Base-by-base conservation (phyloP, 495 filamentous ascomycete species). In the Neurospora sp. region DNA sequence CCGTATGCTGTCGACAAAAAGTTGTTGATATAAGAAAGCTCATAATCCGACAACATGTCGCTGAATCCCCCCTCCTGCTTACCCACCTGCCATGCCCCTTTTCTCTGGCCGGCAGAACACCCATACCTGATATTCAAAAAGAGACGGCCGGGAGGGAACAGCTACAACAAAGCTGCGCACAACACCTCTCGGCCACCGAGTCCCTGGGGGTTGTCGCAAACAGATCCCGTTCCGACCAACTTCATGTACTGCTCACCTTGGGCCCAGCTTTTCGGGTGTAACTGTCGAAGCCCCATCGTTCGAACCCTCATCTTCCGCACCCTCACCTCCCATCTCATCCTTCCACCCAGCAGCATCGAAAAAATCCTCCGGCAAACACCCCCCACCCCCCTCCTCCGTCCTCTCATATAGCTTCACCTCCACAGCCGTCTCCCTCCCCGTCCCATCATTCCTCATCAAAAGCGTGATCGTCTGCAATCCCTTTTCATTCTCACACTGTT, bases 391-490 rank as follows among this genome's bases (percentile, higher is more conserved):
- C 1, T 59, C 75, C 6, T 69, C 72, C 31, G 1, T 54, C 37
- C 72, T 54, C 69, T 70, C 16, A 44, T 72, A 76, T 44, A 79
- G 37, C 37, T 6, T 35, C 16, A 71, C 70, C n/a, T 71, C 66
- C 44, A 73, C 48, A 8, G 46, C 71, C 3, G 8, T 41, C 10
- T 73, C 62, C 42, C 20, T 1, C 40, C 75, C 74, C 7, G 0
- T 38, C 8, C 75, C 77, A 71, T 78, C 77, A 39, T 69, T 40
- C 71, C 3, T 62, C 54, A 62, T 62, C 27, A 62, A 16, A 14
- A 62, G 6, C 14, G 54, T 73, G 18, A 72, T 54, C 69, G 12
- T 71, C 62, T 27, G 5, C 1, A 54, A 2, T 11, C 66, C 66
- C 11, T 74, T 74, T 20, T 59, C 39, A 18, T 39, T 20, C 6